Evolutionary conservation across 768 basidiomycete genomes (phyloP), one percentile per base, ranked within the genome.

Genomic region (Grammothele lineata): DNA sequence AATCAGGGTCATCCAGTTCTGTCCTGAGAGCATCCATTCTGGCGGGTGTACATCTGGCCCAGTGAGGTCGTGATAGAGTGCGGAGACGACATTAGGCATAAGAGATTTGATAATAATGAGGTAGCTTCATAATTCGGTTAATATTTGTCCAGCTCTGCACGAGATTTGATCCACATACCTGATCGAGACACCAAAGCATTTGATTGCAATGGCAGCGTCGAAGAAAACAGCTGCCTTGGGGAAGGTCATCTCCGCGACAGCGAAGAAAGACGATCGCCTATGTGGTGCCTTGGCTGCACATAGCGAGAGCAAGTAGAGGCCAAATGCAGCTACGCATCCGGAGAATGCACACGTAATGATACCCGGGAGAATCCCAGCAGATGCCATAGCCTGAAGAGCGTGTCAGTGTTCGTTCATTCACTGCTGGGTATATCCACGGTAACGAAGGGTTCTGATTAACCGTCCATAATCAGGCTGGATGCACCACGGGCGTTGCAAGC

Each of bases 181-280:
- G 57, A 94, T 84, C 26, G 90, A 92, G 3, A 98, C 95, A 17
- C 95, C 95, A 62, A 96, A 96, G 65, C 95, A 98, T 63, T 98
- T 98, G 63, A 83, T 85, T 9, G 92, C 92, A 57, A 98, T 92
- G 11, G 94, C 95, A 3, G 83, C 83, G 64, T 97, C 95, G 58
- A 98, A 95, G 64, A 91, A 88, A 32, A 91, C 71, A 0, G 87
- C 87, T 0, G 87, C 89, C 36, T 75, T 80, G 2, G 95, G 95
- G 64, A 92, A 96, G 0, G 95, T 95, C 54, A 98, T 69, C 62
- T 87, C 77, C 1, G 88, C 77, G 17, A 94, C 70, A 12, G 85
- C 81, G 55, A 91, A 91, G 66, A 93, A 95, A 6, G 89, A 92
- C 15, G 91, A 72, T 11, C 74, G 78, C 37, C 92, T 74, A 53